Conservation (phyloP, 495 filamentous ascomycete species). For the Hypoxylon subgilvum region DNA sequence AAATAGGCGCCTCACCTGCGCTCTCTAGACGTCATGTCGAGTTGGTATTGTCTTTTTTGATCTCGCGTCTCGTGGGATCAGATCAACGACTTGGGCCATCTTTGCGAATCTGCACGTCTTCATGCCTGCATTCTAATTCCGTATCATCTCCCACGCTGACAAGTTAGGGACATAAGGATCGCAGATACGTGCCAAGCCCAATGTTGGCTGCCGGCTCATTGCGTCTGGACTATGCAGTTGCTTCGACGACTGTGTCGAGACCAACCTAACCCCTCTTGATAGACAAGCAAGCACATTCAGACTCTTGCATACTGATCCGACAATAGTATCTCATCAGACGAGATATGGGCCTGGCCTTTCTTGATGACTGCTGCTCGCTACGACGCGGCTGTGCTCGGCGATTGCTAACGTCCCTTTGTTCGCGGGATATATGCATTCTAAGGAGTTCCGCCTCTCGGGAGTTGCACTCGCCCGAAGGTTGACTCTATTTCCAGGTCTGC, state of each 20-base stretch:
- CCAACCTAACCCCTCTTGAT: slow-evolving; percentile 14
- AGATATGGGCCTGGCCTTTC: neutral
- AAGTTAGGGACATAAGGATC: neutral
- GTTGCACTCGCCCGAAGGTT: slow-evolving; percentile 9
- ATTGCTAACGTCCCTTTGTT: slow-evolving; percentile 11
- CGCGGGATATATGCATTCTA: neutral
- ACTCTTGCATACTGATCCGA: slow-evolving; percentile 25
- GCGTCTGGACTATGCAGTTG: slow-evolving; percentile 17
- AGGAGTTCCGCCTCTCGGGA: slow-evolving; percentile 17
- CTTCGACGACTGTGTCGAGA: slow-evolving; percentile 26
- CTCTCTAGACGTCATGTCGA: slow-evolving; percentile 22
- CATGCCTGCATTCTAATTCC: slow-evolving; percentile 10
- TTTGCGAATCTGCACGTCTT: slow-evolving; percentile 18
- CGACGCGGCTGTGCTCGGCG: slow-evolving; percentile 20
- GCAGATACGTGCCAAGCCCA: slow-evolving; percentile 15
- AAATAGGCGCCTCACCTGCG: slow-evolving; percentile 4
- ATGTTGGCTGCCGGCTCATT: slow-evolving; percentile 14
- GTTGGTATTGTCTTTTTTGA: neutral
- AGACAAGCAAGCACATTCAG: slow-evolving; percentile 10
- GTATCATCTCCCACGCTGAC: neutral
- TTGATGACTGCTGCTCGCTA: slow-evolving; percentile 3
- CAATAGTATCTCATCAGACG: slow-evolving; percentile 13
- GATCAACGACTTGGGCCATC: slow-evolving; percentile 10
- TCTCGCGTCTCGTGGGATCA: slow-evolving; percentile 1
- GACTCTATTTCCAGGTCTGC: slow-evolving; percentile 27